These are phyloP conservation scores for Dendrostoma leiphaemia DNA, from an alignment of 2,329 filamentous ascomycete genomes.

Conservation along the genomic window DNA sequence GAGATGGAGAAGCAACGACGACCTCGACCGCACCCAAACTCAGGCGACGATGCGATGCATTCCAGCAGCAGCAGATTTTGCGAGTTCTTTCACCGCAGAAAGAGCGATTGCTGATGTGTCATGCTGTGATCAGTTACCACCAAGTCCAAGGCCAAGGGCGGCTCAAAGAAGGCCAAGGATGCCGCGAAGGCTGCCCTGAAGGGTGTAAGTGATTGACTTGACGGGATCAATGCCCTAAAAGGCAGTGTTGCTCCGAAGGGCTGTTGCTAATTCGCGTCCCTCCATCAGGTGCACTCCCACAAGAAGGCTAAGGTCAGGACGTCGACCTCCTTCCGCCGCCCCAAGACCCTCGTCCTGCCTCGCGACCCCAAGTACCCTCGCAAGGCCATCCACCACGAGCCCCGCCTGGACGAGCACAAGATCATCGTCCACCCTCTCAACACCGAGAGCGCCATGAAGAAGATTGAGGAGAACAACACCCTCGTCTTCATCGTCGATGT, in stretches of 20 bases:
- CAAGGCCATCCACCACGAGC: conserved; percentile 86
- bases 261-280: conserved; percentile 20
- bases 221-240: background rate
- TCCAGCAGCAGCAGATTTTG: conserved; percentile 73
- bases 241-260: background rate
- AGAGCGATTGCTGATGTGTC: conserved; percentile 72
- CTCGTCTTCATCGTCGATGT: conserved; percentile 95
- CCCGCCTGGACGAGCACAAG: conserved; percentile 96
- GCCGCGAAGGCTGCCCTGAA: conserved; percentile 95
- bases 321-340: conserved; percentile 94
- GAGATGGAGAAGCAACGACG: conserved; percentile 5
- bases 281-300: conserved; percentile 54
- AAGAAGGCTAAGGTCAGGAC: conserved; percentile 92
- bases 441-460: conserved; percentile 99
- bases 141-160: conserved; percentile 58
- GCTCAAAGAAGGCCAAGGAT: conserved; percentile 82
- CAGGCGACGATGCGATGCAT: conserved; percentile 42
- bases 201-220: conserved; percentile 67
- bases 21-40: conserved; percentile 12
- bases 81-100: conserved; percentile 58
- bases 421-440: conserved; percentile 97
- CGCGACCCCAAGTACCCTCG: conserved; percentile 94
- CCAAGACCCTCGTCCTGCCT: conserved; percentile 92
- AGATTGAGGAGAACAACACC: conserved; percentile 99
- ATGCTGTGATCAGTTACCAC: conserved; percentile 50